A percentile compares a stretch with the other conserved stretches of the same genome.
Evolutionary conservation across 1,284 basidiomycete genomes (phyloP).

Genomic region (Leccinum holopus): DNA sequence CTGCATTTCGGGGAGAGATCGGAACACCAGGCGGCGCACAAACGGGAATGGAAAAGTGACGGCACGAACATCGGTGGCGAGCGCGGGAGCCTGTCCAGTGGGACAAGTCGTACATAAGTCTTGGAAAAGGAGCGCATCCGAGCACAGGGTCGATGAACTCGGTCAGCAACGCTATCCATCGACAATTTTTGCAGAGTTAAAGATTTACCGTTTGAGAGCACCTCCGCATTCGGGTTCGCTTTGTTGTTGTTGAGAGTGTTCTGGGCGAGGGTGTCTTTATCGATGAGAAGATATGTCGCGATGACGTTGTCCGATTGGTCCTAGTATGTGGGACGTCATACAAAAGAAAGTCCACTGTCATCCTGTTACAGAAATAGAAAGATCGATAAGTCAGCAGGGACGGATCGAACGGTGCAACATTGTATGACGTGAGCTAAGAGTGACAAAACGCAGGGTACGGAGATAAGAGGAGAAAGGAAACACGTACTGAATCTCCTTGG

Average conservation of each 20-base stretch:
- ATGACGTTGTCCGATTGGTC: conserved; percentile 31
- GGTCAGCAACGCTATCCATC: conserved; percentile 8
- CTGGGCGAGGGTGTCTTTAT: conserved; percentile 24
- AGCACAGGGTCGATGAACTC: conserved; percentile 26
- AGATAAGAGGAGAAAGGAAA: conserved; percentile 12
- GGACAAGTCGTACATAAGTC: conserved; percentile 29
- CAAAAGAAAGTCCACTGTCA: conserved; percentile 65
- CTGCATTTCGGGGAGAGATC: conserved; percentile 8
- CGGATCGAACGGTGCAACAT: too few species aligned
- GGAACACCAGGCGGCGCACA: neutral
- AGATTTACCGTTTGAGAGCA: conserved; percentile 26
- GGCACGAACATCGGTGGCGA: conserved; percentile 26
- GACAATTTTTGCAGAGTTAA: neutral
- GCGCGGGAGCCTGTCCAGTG: conserved; percentile 19
- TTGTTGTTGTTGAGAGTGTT: conserved; percentile 27
- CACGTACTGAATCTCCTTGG: conserved; percentile 64
- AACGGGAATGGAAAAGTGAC: neutral
- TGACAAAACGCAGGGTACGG: neutral
- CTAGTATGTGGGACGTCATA: conserved; percentile 10
- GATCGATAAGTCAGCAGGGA: too few species aligned
- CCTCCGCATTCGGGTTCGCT: conserved; percentile 25
- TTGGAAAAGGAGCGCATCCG: conserved; percentile 24
- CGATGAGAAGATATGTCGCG: conserved; percentile 29
- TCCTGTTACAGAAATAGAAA: conserved; percentile 38
- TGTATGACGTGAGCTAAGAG: neutral